Conservation (phyloP, 2,329 filamentous ascomycete species). For the Diaporthe longicolla region DNA sequence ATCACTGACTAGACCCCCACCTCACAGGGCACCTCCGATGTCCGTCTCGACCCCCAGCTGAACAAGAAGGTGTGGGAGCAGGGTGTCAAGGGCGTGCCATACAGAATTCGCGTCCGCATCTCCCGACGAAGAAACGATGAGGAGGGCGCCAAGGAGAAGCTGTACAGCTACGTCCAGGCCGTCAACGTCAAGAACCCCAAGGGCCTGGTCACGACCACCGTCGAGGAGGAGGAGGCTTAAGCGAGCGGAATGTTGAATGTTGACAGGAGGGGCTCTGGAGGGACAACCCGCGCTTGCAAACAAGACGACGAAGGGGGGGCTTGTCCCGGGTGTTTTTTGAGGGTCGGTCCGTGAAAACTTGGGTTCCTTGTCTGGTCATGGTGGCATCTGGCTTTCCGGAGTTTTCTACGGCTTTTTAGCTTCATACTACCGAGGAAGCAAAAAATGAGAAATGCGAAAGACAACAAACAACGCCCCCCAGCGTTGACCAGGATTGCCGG, state of each 20-base stretch:
- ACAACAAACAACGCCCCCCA: slow-evolving; percentile 30
- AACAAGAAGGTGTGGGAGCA: slow-evolving; percentile 99
- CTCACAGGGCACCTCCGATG: slow-evolving; percentile 89
- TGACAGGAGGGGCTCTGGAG: slow-evolving; percentile 24
- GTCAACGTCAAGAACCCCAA: slow-evolving; percentile 99
- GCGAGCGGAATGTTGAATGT: slow-evolving; percentile 20
- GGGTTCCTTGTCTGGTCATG: slow-evolving; percentile 53
- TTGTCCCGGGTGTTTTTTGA: slow-evolving; percentile 42
- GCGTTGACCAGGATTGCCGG: slow-evolving; percentile 17
- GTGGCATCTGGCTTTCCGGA: slow-evolving; percentile 61
- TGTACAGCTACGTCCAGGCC: slow-evolving; percentile 99
- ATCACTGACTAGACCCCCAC: slow-evolving; percentile 32
- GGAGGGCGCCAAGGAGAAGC: slow-evolving; percentile 99
- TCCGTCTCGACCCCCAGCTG: slow-evolving; percentile 97
- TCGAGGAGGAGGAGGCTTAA: slow-evolving; percentile 74
- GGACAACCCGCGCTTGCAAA: slow-evolving; percentile 34
- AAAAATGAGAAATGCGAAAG: slow-evolving; percentile 42
- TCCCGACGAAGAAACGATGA: slow-evolving; percentile 99
- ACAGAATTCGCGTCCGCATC: slow-evolving; percentile 97
- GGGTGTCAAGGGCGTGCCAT: slow-evolving; percentile 98
- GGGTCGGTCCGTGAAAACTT: slow-evolving; percentile 45
- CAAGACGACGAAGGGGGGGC: slow-evolving; percentile 47
- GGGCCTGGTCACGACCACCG: slow-evolving; percentile 93
- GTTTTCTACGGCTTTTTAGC: slow-evolving; percentile 61
- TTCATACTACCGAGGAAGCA: slow-evolving; percentile 55